A percentile compares a stretch with the other conserved stretches of the same genome.
Conservation (phyloP, 805 yeast species). For the Teunomyces funiuensis region DNA sequence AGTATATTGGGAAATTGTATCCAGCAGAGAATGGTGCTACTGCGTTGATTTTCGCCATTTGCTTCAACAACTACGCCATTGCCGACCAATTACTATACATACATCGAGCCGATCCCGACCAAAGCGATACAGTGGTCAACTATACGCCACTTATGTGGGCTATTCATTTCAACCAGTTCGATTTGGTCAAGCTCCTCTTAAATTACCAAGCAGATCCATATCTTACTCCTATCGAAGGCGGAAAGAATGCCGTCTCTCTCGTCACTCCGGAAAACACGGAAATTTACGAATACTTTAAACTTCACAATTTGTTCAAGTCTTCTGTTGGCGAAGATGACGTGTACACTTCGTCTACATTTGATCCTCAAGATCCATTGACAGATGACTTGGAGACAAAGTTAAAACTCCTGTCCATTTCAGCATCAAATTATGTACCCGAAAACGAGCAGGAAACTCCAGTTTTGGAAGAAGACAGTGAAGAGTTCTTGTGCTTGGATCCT, state of each 20-base stretch:
- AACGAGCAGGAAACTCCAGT: constrained; percentile 21
- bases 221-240: constrained; percentile 30
- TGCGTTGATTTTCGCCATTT: constrained; percentile 50
- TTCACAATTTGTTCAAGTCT: constrained; percentile 41
- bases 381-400: constrained; percentile 37
- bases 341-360: constrained; percentile 7
- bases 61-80: constrained; percentile 48
- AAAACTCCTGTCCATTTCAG: constrained; percentile 32
- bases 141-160: constrained; percentile 89
- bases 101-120: constrained; percentile 49
- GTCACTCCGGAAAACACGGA: constrained; percentile 51
- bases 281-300: constrained; percentile 57
- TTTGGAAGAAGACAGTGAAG: constrained; percentile 26
- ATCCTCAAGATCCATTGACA: constrained; percentile 13
- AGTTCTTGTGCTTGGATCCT: constrained; percentile 26
- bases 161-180: constrained; percentile 56
- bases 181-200: constrained; percentile 55
- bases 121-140: constrained; percentile 45
- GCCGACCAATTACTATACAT: constrained; percentile 47
- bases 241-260: constrained; percentile 56
- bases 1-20: constrained; percentile 19
- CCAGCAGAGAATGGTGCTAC: constrained; percentile 30
- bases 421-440: constrained; percentile 12
- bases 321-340: constrained; percentile 11
- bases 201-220: constrained; percentile 65